Conservation (phyloP, 495 filamentous ascomycete species). For the Hypoxylon crocopeplum region DNA sequence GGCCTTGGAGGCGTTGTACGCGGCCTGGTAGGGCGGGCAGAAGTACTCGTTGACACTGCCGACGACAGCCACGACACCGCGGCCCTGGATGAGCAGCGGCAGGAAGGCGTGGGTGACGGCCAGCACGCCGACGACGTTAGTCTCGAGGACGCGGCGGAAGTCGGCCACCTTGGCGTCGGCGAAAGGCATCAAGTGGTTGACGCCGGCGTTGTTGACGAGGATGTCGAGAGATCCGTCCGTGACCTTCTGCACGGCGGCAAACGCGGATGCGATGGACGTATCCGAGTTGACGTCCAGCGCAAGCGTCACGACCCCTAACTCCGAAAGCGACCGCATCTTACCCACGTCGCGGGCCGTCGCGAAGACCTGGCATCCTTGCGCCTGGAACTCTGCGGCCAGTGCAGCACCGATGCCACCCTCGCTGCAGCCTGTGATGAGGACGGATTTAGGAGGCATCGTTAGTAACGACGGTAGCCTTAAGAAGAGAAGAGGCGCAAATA, state of each 20-base stretch:
- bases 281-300: conserved; percentile 56
- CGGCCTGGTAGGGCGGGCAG: no score
- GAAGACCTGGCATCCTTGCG: conserved; percentile 59
- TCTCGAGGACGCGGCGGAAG: conserved; percentile 55
- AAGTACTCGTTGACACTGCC: conserved; percentile 52
- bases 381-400: conserved; percentile 60
- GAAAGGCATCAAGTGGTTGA: conserved; percentile 50
- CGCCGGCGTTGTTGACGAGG: conserved; percentile 65
- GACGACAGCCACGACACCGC: conserved; percentile 57
- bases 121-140: conserved; percentile 61
- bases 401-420: conserved; percentile 61
- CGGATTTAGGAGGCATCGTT: conserved; percentile 38
- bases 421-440: conserved; percentile 59
- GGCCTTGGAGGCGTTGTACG: no score
- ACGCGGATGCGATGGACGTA: conserved; percentile 47
- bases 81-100: conserved; percentile 54
- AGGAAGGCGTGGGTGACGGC: conserved; percentile 62
- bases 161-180: conserved; percentile 55
- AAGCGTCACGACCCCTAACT: conserved; percentile 53
- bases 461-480: not conserved
- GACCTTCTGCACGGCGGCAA: conserved; percentile 26
- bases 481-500: no score
- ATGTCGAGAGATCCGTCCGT: conserved; percentile 48
- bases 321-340: conserved; percentile 48
- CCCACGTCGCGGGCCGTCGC: conserved; percentile 58